Conservation (phyloP, 306 rosid species). For the Castanopsis chinensis region DNA sequence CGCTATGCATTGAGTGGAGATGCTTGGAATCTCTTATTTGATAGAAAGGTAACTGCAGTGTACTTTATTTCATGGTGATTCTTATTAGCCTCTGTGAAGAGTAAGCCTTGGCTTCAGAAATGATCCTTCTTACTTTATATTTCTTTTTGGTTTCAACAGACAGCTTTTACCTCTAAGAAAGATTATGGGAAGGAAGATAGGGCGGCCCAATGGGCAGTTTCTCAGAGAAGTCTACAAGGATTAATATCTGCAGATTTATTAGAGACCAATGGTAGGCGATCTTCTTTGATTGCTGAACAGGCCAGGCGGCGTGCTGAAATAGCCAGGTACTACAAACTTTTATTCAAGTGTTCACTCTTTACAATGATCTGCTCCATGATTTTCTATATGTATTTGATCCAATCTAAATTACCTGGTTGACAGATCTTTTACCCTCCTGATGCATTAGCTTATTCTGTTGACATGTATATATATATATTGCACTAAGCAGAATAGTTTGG, state of each 20-base stretch:
- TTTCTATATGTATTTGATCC: not conserved
- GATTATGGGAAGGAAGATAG: constrained; percentile 79
- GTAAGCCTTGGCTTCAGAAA: not conserved
- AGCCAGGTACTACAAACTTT: constrained; percentile 42
- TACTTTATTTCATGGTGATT: not conserved
- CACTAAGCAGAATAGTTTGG: not conserved
- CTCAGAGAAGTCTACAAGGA: constrained; percentile 77
- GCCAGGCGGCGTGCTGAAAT: constrained; percentile 72
- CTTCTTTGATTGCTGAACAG: constrained; percentile 65
- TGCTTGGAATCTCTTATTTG: constrained; percentile 79
- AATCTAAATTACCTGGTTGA: not conserved
- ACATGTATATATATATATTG: too few relatives aligned
- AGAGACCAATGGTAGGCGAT: constrained; percentile 27
- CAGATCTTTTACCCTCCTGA: not conserved
- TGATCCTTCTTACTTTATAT: not conserved
- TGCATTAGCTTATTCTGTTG: too few relatives aligned
- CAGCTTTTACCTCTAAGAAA: constrained; percentile 72
- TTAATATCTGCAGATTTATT: constrained; percentile 33
- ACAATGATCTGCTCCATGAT: not conserved
- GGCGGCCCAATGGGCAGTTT: constrained; percentile 68
- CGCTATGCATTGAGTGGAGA: constrained; percentile 78
- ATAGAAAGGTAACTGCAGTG: constrained; percentile 52
- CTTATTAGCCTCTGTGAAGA: not conserved
- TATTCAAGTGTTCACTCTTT: not conserved
- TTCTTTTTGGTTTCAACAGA: constrained; percentile 47